Evolutionary conservation across 2,329 filamentous ascomycete species (phyloP), one percentile per base, ranked within the genome.

Genomic region (Diaporthe sp.): DNA sequence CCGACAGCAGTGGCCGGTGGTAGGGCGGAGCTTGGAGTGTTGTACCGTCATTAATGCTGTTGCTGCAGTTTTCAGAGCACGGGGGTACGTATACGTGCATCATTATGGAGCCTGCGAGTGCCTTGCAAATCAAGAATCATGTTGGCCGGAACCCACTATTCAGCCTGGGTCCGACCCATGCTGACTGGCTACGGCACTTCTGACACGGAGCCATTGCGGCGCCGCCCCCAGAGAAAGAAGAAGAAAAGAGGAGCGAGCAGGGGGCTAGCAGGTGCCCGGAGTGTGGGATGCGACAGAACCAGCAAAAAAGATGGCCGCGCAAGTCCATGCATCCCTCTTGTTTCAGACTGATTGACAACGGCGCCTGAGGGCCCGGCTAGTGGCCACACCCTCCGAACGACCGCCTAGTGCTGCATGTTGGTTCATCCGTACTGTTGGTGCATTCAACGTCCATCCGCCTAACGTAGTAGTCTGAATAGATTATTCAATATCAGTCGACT

Each of bases 81-180:
- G 37, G 42, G 42, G 28, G 25, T 53, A 68, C 47, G 63, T 68
- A 53, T 68, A n/a, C 63, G 47, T 68, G 65, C 65, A 68, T 68
- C 65, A 68, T 53, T 68, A 53, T 68, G 47, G 65, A 68, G 65
- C 65, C 47, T 39, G n/a, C 28, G 47, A 68, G 47, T 53, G 65
- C 65, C 65, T 28, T 25, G 63, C 42, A 67, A 39, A 39, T 39
- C 37, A 39, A 39, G 44, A 34, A 51, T 68, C 44, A 37, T 68
- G 63, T 37, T 39, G 63, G 63, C 63, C 31, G 31, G 44, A 68
- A 37, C 63, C 44, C 63, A 68, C 63, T 51, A 37, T 44, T 68
- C 47, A 68, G 47, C 63, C 47, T 53, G 63, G 47, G 47, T 39
- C 44, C 34, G 47, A 37, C 31, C 65, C 47, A 68, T 20, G 61